Conservation (phyloP, 768 basidiomycete species). For the Tephrocybe sp. region DNA sequence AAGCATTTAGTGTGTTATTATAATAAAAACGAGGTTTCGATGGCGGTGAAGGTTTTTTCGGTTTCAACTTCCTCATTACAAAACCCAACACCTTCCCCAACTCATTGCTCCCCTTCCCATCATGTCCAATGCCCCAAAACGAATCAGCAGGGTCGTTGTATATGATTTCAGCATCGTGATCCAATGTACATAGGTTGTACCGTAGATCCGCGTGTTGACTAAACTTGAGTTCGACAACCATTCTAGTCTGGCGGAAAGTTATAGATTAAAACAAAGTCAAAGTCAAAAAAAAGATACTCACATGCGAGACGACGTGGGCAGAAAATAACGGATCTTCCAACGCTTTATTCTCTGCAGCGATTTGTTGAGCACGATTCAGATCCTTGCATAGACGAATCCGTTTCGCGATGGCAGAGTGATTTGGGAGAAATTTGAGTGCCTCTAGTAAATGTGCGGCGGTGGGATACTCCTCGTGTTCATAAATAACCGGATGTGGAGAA, state of each 20-base stretch:
- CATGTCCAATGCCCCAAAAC: slow-evolving; percentile 64
- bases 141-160: slow-evolving; percentile 52
- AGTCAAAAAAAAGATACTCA: slow-evolving; percentile 1
- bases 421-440: slow-evolving; percentile 63
- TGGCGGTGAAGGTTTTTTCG: not conserved
- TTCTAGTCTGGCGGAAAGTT: slow-evolving; percentile 55
- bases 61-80: slow-evolving; percentile 35
- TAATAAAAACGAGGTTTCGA: too few species aligned
- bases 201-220: slow-evolving; percentile 65
- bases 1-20: too few species aligned
- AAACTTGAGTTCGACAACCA: slow-evolving; percentile 67
- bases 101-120: slow-evolving; percentile 51
- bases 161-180: slow-evolving; percentile 41
- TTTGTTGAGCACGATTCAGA: slow-evolving; percentile 11
- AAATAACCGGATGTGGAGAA: slow-evolving; percentile 61
- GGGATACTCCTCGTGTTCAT: slow-evolving; percentile 54
- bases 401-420: slow-evolving; percentile 53
- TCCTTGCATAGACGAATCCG: slow-evolving; percentile 43
- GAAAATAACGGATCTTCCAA: slow-evolving; percentile 2
- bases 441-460: slow-evolving; percentile 76
- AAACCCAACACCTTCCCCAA: slow-evolving; percentile 59
- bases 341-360: slow-evolving; percentile 12
- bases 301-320: slow-evolving; percentile 2
- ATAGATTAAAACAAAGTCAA: not conserved
- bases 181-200: slow-evolving; percentile 46